A percentile compares a stretch with the other conserved stretches of the same genome.
These are phyloP conservation scores for Rhododendron simsii DNA, from an alignment of 148 eudicot genomes.

Conservation along the genomic window DNA sequence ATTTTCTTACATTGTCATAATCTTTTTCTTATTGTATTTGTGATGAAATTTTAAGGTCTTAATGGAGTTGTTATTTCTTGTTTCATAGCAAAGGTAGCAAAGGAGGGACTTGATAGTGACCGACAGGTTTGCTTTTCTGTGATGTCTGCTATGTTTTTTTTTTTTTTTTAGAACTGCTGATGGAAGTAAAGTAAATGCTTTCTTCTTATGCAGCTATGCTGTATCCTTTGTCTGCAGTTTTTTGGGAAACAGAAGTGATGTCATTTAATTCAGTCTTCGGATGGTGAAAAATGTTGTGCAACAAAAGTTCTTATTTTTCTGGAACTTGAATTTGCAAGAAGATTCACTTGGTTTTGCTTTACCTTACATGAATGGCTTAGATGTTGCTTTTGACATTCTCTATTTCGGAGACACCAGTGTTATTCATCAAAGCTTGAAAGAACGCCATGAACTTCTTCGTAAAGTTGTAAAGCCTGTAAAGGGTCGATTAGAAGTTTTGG, in stretches of 20 bases:
- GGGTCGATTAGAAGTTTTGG: conserved; percentile 71
- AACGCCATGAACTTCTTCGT: conserved; percentile 68
- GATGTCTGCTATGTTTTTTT: neutral
- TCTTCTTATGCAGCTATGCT: conserved; percentile 60
- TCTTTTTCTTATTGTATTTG: neutral
- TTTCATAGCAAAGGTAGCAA: conserved; percentile 69
- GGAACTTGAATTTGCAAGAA: neutral
- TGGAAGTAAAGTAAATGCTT: conserved; percentile 8
- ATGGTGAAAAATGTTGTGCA: conserved; percentile 5
- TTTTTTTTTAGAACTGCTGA: neutral
- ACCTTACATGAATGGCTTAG: conserved; percentile 45
- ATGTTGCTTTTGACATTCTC: conserved; percentile 88
- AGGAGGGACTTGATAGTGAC: conserved; percentile 69
- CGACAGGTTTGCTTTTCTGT: conserved; percentile 42
- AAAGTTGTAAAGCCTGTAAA: conserved; percentile 73
- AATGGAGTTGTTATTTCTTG: conserved; percentile 8
- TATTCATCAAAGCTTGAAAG: conserved; percentile 83
- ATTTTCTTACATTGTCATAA: neutral
- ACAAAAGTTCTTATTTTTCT: neutral
- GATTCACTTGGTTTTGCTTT: conserved; percentile 6
- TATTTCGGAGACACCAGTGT: conserved; percentile 95
- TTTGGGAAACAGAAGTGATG: neutral
- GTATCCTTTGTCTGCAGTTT: conserved; percentile 40
- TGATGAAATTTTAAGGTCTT: neutral
- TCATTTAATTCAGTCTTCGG: neutral